phyloP scores from a whole-genome alignment of 805 yeast species.

The Metschnikowia gelsemii region DNA sequence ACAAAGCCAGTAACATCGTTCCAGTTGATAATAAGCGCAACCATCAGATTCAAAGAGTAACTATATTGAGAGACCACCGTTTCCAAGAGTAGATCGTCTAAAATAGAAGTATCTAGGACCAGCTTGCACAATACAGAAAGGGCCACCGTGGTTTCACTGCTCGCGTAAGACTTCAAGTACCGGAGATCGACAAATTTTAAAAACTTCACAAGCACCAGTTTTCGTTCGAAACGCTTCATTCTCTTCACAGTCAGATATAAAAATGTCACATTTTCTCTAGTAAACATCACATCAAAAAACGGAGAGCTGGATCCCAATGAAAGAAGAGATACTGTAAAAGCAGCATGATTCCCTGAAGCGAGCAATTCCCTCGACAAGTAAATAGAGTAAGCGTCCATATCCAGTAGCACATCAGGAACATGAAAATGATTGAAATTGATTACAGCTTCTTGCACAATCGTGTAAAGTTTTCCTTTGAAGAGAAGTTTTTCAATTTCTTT shows the following conservation, averaged over 20 bases:
- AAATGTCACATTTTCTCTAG: constrained; percentile 8
- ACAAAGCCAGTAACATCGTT: background rate
- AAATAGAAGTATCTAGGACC: constrained; percentile 15
- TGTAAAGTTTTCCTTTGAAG: constrained; percentile 33
- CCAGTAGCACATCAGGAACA: constrained; percentile 16
- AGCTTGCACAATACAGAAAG: constrained; percentile 19
- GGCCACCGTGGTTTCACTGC: constrained; percentile 18
- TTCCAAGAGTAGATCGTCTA: constrained; percentile 26
- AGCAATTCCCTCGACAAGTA: constrained; percentile 25
- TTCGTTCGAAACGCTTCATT: constrained; percentile 31
- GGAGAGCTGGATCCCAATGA: constrained; percentile 22
- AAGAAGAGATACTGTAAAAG: constrained; percentile 24
- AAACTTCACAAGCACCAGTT: constrained; percentile 21
- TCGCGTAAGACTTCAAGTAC: constrained; percentile 11
- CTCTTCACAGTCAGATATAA: constrained; percentile 4
- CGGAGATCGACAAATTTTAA: constrained; percentile 12
- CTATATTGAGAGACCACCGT: constrained; percentile 18
- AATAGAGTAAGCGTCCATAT: constrained; percentile 23
- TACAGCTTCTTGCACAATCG: constrained; percentile 27
- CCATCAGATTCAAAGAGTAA: constrained; percentile 12
- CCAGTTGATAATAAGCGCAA: no score
- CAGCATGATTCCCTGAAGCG: constrained; percentile 13
- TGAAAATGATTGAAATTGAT: constrained; percentile 11
- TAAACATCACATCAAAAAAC: constrained; percentile 28
- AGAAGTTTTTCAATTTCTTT: constrained; percentile 40